Evolutionary conservation across 2,329 filamentous ascomycete species (phyloP).

Genomic region (Calonectria naviculata): DNA sequence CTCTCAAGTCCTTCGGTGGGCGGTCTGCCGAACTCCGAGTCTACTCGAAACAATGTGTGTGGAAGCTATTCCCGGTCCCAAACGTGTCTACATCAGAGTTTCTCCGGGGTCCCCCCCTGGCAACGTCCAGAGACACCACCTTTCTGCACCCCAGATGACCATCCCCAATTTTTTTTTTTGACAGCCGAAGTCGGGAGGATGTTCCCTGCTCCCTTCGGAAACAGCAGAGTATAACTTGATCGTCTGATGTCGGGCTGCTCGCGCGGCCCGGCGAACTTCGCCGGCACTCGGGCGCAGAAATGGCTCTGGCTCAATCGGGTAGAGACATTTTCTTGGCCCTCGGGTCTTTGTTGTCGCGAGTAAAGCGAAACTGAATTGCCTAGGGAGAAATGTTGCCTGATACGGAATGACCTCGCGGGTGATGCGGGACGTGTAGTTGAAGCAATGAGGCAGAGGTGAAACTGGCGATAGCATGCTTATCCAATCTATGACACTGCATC

Average conservation of each 20-base stretch:
- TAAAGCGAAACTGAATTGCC: neutral
- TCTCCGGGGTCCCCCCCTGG: neutral
- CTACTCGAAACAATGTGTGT: neutral
- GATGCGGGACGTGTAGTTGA: neutral
- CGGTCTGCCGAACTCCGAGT: neutral
- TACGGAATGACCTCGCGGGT: neutral
- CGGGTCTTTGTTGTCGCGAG: neutral
- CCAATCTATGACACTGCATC: neutral
- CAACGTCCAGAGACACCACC: no score
- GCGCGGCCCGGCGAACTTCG: neutral
- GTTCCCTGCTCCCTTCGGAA: neutral
- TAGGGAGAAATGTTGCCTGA: neutral
- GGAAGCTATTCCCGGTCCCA: neutral
- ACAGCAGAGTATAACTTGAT: neutral
- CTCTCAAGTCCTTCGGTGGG: neutral
- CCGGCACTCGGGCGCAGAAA: neutral
- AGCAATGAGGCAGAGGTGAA: neutral
- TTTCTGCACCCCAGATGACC: conserved; percentile 2
- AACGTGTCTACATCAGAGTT: neutral
- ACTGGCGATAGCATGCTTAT: neutral
- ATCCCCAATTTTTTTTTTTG: neutral
- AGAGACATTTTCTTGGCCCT: neutral
- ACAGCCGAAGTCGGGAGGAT: neutral
- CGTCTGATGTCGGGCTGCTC: neutral
- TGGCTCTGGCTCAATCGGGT: neutral